A percentile compares a stretch with the other conserved stretches of the same genome.
phyloP scores from a whole-genome alignment of 116 monocot genomes.

The Trichopus zeylanicus region DNA sequence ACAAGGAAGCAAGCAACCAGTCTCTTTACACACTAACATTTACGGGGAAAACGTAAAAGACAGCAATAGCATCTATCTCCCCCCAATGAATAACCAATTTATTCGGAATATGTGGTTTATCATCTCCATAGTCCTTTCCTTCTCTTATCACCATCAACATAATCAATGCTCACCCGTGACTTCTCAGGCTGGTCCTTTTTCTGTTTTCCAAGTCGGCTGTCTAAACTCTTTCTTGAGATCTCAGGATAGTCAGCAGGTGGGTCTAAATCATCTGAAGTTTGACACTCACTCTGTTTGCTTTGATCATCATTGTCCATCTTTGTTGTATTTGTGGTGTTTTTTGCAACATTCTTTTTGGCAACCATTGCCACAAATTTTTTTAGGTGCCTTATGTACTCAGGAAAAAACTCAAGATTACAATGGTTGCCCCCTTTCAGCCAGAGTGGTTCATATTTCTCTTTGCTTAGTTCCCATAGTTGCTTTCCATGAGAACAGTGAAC shows the following conservation, averaged over 20 bases:
- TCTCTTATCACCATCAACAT: neutral
- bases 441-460: conserved; percentile 88
- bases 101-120: neutral
- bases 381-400: conserved; percentile 76
- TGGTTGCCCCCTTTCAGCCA: conserved; percentile 95
- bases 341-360: conserved; percentile 45
- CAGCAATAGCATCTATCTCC: neutral
- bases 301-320: conserved; percentile 31
- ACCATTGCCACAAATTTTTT: conserved; percentile 63
- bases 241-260: conserved; percentile 36
- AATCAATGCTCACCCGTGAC: neutral
- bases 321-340: conserved; percentile 7
- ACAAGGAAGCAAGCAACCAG: no score
- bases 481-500: conserved; percentile 92
- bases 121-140: neutral
- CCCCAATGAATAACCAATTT: neutral
- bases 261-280: neutral
- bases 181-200: no score
- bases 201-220: conserved; percentile 14
- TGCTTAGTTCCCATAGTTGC: conserved; percentile 87
- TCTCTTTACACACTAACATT: no score
- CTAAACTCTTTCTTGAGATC: conserved; percentile 55
- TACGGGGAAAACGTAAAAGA: neutral
- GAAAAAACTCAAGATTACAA: conserved; percentile 84
- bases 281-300: conserved; percentile 48